phyloP scores from a whole-genome alignment of 2,329 filamentous ascomycete genomes.

The Curvularia hawaiiensis region DNA sequence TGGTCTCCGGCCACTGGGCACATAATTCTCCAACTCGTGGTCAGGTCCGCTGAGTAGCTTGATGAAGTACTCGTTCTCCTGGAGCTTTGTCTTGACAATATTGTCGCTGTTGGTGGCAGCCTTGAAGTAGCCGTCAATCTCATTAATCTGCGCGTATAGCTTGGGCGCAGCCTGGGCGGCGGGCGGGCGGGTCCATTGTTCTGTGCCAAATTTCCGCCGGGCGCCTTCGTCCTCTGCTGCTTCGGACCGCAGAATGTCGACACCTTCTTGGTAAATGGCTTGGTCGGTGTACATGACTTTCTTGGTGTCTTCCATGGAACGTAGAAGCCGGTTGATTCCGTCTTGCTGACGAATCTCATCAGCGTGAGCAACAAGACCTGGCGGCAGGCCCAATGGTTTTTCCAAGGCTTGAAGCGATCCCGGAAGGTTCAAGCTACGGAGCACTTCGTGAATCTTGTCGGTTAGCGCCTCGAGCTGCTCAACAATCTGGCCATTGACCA shows the following conservation, averaged over 20 bases:
- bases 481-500: slow-evolving; percentile 87
- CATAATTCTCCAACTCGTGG: slow-evolving; percentile 81
- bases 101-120: slow-evolving; percentile 70
- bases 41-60: slow-evolving; percentile 79
- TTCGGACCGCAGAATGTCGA: slow-evolving; percentile 77
- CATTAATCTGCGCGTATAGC: slow-evolving; percentile 73
- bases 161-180: slow-evolving; percentile 73
- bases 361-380: slow-evolving; percentile 83
- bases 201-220: slow-evolving; percentile 80
- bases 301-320: slow-evolving; percentile 85
- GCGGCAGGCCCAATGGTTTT: slow-evolving; percentile 89
- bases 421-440: slow-evolving; percentile 84
- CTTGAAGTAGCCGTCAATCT: slow-evolving; percentile 87
- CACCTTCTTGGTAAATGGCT: slow-evolving; percentile 81
- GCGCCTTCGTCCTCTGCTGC: slow-evolving; percentile 81
- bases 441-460: slow-evolving; percentile 74
- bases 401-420: slow-evolving; percentile 93
- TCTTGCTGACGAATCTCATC: slow-evolving; percentile 94
- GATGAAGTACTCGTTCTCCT: slow-evolving; percentile 75
- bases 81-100: slow-evolving; percentile 78
- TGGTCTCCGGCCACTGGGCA: slow-evolving; percentile 81
- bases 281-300: slow-evolving; percentile 84
- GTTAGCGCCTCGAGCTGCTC: slow-evolving; percentile 83
- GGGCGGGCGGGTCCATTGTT: slow-evolving; percentile 76
- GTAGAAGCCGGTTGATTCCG: slow-evolving; percentile 75